Base-by-base conservation (phyloP, 1,139 yeast genomes). In the Saccharomyces hybrid region DNA sequence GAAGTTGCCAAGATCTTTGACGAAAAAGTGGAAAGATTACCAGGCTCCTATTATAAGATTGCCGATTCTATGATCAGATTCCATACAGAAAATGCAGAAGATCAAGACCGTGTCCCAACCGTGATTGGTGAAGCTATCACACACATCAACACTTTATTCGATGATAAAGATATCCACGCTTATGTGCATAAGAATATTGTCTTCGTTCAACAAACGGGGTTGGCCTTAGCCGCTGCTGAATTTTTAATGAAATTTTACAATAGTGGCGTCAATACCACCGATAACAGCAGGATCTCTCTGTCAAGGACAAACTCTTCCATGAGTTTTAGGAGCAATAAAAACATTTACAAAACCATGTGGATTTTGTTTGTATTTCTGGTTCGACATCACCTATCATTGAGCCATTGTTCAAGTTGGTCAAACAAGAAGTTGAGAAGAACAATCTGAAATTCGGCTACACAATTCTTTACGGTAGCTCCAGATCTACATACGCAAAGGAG, bases 51-150 rank as follows among this genome's bases (percentile, higher is more conserved):
- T 59, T 77, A 84, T 54, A 86, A 84, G 59, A 75, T 79, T 48
- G 87, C 85, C 59, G 95, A 88, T 58, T 82, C 90, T 51, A 82
- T 88, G 12, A 77, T 89, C 46, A 77, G 83, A 52, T 82, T 88
- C 66, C 85, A 84, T 59, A 82, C 90, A 1, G 89, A 87, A 38
- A 71, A 74, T 46, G 79, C 83, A 12, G 88, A 85, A 47, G 89
- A 86, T 62, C 75, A 76, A 26, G 87, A 82, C 52, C 77, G 93
- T 59, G 81, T 83, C 50, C 72, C 78, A 47, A 78, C 82, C 50
- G 77, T 84, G 12, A 80, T 88, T 73, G 96, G 97, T 41, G 97
- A 88, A 62, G 78, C 86, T 55, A 83, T 88, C 53, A 84, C 89
- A 47, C 91, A 88, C 67, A 81, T 90, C 54, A 89, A 89, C 70